phyloP scores from a whole-genome alignment of 2,329 filamentous ascomycete genomes.

The Diaporthe caulivora region DNA sequence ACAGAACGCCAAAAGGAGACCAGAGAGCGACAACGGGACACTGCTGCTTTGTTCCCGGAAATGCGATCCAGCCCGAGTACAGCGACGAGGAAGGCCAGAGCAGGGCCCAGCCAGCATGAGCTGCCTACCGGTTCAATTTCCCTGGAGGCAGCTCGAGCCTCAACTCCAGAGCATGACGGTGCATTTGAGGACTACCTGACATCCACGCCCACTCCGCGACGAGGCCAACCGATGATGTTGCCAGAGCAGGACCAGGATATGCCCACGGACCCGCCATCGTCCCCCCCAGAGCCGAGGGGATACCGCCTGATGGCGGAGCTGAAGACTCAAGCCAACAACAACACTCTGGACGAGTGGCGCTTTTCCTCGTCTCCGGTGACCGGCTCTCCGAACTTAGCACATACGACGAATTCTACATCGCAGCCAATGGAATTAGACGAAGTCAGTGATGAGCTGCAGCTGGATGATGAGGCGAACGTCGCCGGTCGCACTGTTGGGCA shows the following conservation, averaged over 20 bases:
- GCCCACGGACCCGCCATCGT: slow-evolving; percentile 66
- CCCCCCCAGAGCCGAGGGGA: slow-evolving; percentile 67
- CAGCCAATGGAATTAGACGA: slow-evolving; percentile 43
- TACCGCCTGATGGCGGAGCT: slow-evolving; percentile 67
- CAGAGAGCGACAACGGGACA: slow-evolving; percentile 77
- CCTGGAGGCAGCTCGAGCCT: slow-evolving; percentile 45
- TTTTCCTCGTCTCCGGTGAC: slow-evolving; percentile 68
- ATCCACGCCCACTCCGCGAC: slow-evolving; percentile 71
- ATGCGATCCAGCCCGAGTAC: slow-evolving; percentile 67
- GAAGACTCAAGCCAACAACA: slow-evolving; percentile 59
- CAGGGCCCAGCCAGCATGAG: slow-evolving; percentile 1
- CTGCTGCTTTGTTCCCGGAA: slow-evolving; percentile 75
- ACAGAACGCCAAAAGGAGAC: slow-evolving; percentile 86
- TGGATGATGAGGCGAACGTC: slow-evolving; percentile 39
- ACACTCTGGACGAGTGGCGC: slow-evolving; percentile 61
- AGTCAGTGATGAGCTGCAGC: slow-evolving; percentile 40
- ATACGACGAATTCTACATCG: slow-evolving; percentile 44
- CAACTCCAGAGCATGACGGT: slow-evolving; percentile 60
- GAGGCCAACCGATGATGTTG: slow-evolving; percentile 63
- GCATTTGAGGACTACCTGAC: slow-evolving; percentile 66
- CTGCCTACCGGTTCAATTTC: neutral
- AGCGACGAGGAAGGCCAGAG: slow-evolving; percentile 29
- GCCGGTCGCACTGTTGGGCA: neutral
- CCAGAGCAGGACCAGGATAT: slow-evolving; percentile 60
- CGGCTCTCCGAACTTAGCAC: slow-evolving; percentile 59